Conservation (phyloP, 106 monocot species). For the Triglochin maritima region DNA sequence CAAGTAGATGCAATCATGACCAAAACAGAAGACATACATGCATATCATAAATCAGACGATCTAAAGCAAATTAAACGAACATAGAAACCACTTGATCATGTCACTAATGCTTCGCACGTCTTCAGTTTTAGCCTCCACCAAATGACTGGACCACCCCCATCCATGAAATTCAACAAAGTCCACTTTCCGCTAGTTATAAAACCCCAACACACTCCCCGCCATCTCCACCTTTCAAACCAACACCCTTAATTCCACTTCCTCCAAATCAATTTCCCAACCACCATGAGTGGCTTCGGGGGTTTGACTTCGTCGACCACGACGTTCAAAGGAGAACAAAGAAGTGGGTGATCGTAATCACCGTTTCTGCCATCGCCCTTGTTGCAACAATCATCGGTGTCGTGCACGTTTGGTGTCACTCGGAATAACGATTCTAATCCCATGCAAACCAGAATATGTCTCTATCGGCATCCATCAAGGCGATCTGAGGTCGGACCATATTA, state of each 20-base stretch:
- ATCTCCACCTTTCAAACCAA: neutral
- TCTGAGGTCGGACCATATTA: neutral
- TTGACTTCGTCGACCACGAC: conserved; percentile 6
- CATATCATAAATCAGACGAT: no score
- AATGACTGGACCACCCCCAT: no score
- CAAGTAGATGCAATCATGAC: no score
- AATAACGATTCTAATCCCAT: neutral
- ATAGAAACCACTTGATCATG: no score
- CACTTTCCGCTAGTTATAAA: neutral
- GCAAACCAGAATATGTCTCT: neutral
- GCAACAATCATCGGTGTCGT: conserved; percentile 8
- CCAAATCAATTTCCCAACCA: neutral
- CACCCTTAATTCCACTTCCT: neutral
- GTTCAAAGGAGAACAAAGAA: neutral
- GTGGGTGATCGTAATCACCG: conserved; percentile 6
- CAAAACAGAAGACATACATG: no score
- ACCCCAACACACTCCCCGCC: neutral
- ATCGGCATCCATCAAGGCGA: neutral
- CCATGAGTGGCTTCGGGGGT: no score
- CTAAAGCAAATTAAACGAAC: no score
- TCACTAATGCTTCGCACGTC: no score
- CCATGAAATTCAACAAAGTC: neutral
- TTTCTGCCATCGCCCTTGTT: conserved; percentile 7
- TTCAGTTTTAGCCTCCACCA: no score
- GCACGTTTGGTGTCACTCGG: neutral